Base-by-base conservation (phyloP, 1,284 basidiomycete species). In the Cerrena zonata region DNA sequence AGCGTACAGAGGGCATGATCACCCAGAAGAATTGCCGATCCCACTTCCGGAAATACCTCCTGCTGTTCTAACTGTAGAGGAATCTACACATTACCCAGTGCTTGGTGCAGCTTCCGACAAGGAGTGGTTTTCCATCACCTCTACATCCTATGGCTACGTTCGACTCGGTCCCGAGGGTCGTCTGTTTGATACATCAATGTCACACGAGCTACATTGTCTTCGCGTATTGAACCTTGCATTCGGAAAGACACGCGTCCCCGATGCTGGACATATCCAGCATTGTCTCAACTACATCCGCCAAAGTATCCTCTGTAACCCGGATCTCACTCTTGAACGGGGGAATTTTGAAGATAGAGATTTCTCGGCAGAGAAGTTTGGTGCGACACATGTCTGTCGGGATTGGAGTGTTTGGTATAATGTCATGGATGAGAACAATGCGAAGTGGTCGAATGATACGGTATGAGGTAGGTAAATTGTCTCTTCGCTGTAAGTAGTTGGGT, bases 251-350 rank as follows among this genome's bases (percentile, higher is more conserved):
- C 56, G 4, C 51, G 50, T 36, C 24, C 30, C 22, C 36, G 24
- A 25, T 3, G 45, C 50, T 34, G 49, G 48, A 13, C 74, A 76
- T 57, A 56, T 74, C 13, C 61, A 71, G 51, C 76, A 76, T 55
- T 76, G 74, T 57, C 63, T 73, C 47, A 72, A 72, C 53, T 74
- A 74, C 56, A 56, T 78, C 23, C 66, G 74, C 19, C 68, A 75
- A 53, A 63, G 61, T 51, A 64, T 65, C 2, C 60, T 77, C 10
- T 78, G 76, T 58, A 53, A 60, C 1, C 69, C 72, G 3, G 74
- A 75, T 55, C 61, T 70, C 41, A 71, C 72, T 3, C 65, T 78
- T 24, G 75, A 77, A 56, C 68, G 61, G n/a, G 75, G 72, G 2
- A 73, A 71, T 56, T 75, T 70, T 53, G 64, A 56, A 47, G 55